phyloP scores from a whole-genome alignment of 495 filamentous ascomycete genomes.

The Rhypophila decipiens region DNA sequence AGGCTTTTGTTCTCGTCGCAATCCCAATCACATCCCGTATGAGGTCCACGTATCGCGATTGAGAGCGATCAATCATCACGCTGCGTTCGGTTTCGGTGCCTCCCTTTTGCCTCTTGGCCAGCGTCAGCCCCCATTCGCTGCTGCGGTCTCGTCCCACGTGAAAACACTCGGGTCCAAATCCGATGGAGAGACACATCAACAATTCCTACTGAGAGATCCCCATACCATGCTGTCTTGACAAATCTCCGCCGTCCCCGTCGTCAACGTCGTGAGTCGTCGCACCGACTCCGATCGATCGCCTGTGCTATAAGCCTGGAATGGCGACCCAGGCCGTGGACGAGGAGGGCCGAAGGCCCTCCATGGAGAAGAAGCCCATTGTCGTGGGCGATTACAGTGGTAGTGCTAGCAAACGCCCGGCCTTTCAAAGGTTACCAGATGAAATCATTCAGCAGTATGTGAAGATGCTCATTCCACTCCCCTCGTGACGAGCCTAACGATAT shows the following conservation, averaged over 20 bases:
- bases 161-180: background rate
- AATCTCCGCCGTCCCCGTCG: background rate
- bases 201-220: too few species aligned
- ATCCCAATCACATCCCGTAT: background rate
- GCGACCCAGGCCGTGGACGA: slow-evolving; percentile 13
- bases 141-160: background rate
- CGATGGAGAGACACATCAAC: too few species aligned
- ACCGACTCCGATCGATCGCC: slow-evolving; percentile 2
- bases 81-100: background rate
- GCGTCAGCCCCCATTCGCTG: background rate
- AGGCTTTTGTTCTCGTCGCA: too few species aligned
- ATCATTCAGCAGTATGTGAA: slow-evolving; percentile 47
- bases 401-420: slow-evolving; percentile 19
- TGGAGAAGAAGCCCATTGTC: slow-evolving; percentile 27
- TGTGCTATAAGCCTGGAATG: slow-evolving; percentile 19
- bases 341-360: slow-evolving; percentile 21
- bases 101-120: background rate
- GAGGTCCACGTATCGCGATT: too few species aligned
- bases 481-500: slow-evolving; percentile 6
- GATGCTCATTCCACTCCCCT: slow-evolving; percentile 4
- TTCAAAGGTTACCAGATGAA: slow-evolving; percentile 42
- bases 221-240: background rate
- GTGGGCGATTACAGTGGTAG: slow-evolving; percentile 13
- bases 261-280: slow-evolving; percentile 2
- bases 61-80: background rate